A percentile compares a stretch with the other conserved stretches of the same genome.
These are phyloP conservation scores for Moniliophthora roreri DNA, from an alignment of 1,284 basidiomycete genomes.

Conservation along the genomic window DNA sequence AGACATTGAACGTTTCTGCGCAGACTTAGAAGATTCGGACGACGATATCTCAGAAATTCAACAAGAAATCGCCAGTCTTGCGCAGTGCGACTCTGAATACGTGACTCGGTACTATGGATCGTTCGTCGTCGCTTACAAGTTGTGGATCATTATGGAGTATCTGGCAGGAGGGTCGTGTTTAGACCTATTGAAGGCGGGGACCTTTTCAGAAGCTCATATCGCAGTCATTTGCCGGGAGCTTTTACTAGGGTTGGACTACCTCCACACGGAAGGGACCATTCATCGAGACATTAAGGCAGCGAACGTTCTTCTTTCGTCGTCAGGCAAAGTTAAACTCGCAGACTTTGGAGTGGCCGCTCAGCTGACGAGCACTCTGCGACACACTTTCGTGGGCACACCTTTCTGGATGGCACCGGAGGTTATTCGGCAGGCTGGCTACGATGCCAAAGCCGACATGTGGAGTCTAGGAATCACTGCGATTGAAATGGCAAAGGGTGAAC, in stretches of 20 bases:
- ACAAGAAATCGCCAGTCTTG: constrained; percentile 94
- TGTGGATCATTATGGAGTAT: constrained; percentile 99
- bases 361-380: constrained; percentile 82
- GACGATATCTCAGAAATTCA: constrained; percentile 98
- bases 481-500: constrained; percentile 94
- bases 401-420: constrained; percentile 99
- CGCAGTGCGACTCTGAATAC: constrained; percentile 94
- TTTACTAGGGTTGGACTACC: constrained; percentile 90
- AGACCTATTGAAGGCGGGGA: constrained; percentile 89
- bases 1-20: background rate
- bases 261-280: constrained; percentile 94
- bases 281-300: constrained; percentile 99
- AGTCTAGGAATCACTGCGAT: constrained; percentile 95
- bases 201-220: constrained; percentile 90
- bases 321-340: constrained; percentile 94
- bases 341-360: constrained; percentile 97
- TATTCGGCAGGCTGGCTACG: constrained; percentile 96
- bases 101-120: constrained; percentile 97
- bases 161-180: constrained; percentile 98
- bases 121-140: constrained; percentile 94
- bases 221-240: constrained; percentile 94
- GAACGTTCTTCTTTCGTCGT: constrained; percentile 88
- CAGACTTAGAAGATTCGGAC: constrained; percentile 86
- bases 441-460: constrained; percentile 96
- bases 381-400: constrained; percentile 95